Percentiles rank a stretch among this genome's conserved stretches.
Evolutionary conservation across 2,329 filamentous ascomycete genomes (phyloP).

Genomic region (Tolypocladium sp.): DNA sequence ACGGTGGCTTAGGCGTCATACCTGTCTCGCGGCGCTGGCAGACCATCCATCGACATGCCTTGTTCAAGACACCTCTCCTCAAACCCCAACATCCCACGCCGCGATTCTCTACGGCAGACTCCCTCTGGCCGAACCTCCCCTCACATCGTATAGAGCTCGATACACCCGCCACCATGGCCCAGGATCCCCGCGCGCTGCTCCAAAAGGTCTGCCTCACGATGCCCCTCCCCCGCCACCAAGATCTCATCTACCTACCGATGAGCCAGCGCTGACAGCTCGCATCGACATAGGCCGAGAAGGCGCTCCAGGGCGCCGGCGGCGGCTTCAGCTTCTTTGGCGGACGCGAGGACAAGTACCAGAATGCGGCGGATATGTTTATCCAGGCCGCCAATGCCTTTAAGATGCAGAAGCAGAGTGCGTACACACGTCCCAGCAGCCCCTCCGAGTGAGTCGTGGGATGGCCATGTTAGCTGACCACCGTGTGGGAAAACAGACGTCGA

Average conservation of each 20-base stretch:
- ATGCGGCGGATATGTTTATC: constrained; percentile 77
- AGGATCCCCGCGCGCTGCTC: constrained; percentile 69
- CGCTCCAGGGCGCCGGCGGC: constrained; percentile 59
- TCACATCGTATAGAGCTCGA: not conserved
- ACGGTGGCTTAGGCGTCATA: not conserved
- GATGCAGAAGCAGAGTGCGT: constrained; percentile 72
- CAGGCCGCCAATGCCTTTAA: constrained; percentile 89
- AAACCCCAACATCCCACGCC: not conserved
- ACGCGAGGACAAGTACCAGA: constrained; percentile 78
- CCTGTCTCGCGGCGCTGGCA: not conserved
- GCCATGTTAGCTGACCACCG: not conserved
- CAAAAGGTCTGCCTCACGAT: constrained; percentile 52
- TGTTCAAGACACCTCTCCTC: not conserved
- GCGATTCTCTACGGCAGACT: not conserved
- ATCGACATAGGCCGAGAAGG: constrained; percentile 70
- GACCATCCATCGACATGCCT: not conserved
- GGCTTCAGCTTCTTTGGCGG: constrained; percentile 90
- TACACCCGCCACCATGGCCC: constrained; percentile 44
- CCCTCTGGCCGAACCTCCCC: not conserved
- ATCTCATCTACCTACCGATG: not conserved
- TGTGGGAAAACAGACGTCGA: constrained; percentile 54
- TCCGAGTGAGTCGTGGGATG: not conserved
- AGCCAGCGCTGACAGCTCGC: constrained; percentile 1
- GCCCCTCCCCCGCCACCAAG: not conserved
- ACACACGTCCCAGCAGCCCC: not conserved